Evolutionary conservation across 192 early-diverging fungal species (phyloP).

Genomic region (Mycoemilia scoparia): DNA sequence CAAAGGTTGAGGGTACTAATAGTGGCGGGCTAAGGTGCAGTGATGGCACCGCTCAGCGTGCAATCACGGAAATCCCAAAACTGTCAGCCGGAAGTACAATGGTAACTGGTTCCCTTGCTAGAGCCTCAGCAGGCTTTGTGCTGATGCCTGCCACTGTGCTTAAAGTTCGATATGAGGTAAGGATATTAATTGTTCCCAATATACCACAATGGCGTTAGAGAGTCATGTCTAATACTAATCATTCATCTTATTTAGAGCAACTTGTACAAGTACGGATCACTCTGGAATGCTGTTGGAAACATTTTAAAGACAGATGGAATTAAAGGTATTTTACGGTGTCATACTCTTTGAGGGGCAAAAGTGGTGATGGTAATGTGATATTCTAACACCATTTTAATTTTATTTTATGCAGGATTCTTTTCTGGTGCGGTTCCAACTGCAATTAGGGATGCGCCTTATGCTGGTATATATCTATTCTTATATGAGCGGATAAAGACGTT

Average conservation of each 20-base stretch:
- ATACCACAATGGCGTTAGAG: too few relatives aligned
- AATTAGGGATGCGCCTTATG: constrained; percentile 75
- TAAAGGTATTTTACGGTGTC: too few relatives aligned
- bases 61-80: constrained; percentile 6
- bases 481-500: constrained; percentile 60
- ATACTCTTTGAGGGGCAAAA: neutral
- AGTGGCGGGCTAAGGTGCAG: constrained; percentile 3
- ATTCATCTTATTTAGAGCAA: constrained; percentile 40
- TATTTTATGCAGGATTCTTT: constrained; percentile 61
- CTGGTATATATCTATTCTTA: constrained; percentile 75
- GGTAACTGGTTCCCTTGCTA: constrained; percentile 45
- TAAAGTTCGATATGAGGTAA: constrained; percentile 82
- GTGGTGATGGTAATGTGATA: neutral
- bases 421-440: constrained; percentile 72
- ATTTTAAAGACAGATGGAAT: constrained; percentile 55
- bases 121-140: constrained; percentile 59
- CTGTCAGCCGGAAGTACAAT: constrained; percentile 45
- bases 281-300: constrained; percentile 39
- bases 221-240: neutral
- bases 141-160: constrained; percentile 91
- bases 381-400: neutral
- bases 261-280: constrained; percentile 60
- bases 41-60: too few relatives aligned
- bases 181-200: too few relatives aligned
- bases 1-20: constrained; percentile 8